Conservation (phyloP, 768 basidiomycete genomes). For the Exsudoporus frostii region DNA sequence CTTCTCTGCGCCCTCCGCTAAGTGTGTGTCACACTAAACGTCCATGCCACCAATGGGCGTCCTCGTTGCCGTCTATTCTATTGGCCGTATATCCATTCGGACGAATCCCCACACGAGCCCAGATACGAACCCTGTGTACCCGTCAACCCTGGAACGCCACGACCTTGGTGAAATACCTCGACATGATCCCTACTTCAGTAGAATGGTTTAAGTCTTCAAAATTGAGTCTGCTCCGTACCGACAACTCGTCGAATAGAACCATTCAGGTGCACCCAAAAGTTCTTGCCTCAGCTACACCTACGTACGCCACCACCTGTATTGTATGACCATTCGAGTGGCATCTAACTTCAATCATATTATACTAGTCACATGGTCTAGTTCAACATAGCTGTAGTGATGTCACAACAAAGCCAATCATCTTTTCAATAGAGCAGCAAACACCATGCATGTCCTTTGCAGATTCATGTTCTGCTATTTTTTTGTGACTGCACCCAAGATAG, state of each 20-base stretch:
- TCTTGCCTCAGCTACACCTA: not conserved
- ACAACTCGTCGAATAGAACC: not conserved
- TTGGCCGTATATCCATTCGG: slow-evolving; percentile 8
- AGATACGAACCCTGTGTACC: slow-evolving; percentile 2
- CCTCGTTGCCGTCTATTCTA: slow-evolving; percentile 4
- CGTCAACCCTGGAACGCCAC: slow-evolving; percentile 4
- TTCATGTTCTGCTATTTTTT: not conserved
- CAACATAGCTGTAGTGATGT: not conserved
- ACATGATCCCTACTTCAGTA: not conserved
- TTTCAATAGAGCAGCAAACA: not conserved
- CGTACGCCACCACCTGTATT: not conserved
- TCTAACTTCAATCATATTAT: not conserved
- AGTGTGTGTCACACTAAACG: slow-evolving; percentile 7
- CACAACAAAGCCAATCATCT: not conserved
- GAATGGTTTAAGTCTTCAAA: not conserved
- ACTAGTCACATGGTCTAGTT: not conserved
- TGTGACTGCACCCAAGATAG: not conserved
- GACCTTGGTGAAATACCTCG: too few species aligned
- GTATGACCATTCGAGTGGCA: not conserved
- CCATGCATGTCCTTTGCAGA: not conserved
- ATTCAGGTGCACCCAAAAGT: not conserved
- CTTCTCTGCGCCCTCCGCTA: slow-evolving; percentile 28
- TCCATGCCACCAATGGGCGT: slow-evolving; percentile 6
- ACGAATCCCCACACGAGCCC: slow-evolving; percentile 4
- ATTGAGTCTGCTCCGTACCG: not conserved